A percentile compares a stretch with the other conserved stretches of the same genome.
phyloP scores from a whole-genome alignment of 371 early-diverging fungal genomes.

The Mucor irregularis region DNA sequence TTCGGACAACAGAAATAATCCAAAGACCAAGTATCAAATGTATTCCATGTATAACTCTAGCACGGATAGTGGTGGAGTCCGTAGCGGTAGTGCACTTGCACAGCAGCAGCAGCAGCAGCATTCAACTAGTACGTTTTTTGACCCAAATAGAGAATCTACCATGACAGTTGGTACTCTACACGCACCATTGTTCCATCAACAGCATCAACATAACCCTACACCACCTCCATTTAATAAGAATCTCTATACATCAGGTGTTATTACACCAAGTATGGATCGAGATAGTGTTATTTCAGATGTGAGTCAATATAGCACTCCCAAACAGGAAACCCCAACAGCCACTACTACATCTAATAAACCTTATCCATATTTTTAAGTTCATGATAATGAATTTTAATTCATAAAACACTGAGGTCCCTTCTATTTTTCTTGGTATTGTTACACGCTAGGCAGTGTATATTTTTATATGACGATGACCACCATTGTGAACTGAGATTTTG shows the following conservation, averaged over 20 bases:
- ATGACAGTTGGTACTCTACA: constrained; percentile 8
- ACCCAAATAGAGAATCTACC: constrained; percentile 4
- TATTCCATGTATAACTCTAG: too few relatives aligned
- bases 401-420: not conserved
- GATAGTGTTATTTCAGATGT: constrained; percentile 3
- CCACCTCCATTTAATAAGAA: not conserved
- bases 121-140: not conserved
- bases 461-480: too few relatives aligned
- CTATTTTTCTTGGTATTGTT: constrained; percentile 7
- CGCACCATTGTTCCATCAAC: constrained; percentile 4
- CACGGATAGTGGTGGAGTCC: too few relatives aligned
- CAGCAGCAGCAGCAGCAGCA: too few relatives aligned
- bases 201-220: not conserved
- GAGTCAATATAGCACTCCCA: constrained; percentile 1
- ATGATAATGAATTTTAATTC: not conserved
- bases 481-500: too few relatives aligned
- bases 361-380: constrained; percentile 2
- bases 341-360: constrained; percentile 1
- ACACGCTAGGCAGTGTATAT: not conserved
- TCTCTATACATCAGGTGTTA: not conserved
- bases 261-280: not conserved
- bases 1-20: too few relatives aligned
- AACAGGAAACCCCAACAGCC: not conserved
- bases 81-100: too few relatives aligned
- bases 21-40: too few relatives aligned